Conservation (phyloP, 768 basidiomycete species). For the Sistotremastrum niveocremeum region DNA sequence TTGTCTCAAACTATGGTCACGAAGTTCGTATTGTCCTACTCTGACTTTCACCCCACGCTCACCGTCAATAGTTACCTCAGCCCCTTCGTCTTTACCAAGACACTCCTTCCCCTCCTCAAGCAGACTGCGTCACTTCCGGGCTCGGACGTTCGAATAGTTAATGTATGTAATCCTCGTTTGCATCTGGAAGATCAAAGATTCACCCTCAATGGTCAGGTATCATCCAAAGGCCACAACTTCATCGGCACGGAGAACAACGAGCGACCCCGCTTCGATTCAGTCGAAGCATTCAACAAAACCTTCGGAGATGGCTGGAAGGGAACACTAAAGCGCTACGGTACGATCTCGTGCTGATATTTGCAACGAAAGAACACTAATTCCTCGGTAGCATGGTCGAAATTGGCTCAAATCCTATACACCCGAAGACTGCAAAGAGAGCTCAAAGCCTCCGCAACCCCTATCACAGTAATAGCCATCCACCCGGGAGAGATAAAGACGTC, state of each 20-base stretch:
- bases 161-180: conserved; percentile 22
- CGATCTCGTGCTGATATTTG: too few relatives aligned
- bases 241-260: neutral
- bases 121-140: conserved; percentile 31
- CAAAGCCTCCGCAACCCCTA: conserved; percentile 20
- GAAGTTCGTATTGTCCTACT: neutral
- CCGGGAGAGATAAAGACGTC: conserved; percentile 28
- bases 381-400: conserved; percentile 32
- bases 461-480: conserved; percentile 28
- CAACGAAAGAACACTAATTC: too few relatives aligned
- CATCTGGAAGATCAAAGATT: neutral
- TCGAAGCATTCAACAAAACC: neutral
- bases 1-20: conserved; percentile 5
- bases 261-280: neutral
- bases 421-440: conserved; percentile 38
- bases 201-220: neutral
- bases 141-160: conserved; percentile 49
- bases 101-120: conserved; percentile 38
- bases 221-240: neutral
- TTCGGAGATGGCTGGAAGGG: neutral
- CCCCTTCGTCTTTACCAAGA: conserved; percentile 41
- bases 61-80: conserved; percentile 32
- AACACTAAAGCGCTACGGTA: too few relatives aligned
- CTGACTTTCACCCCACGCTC: neutral
- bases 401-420: conserved; percentile 36